A percentile compares a stretch with the other conserved stretches of the same genome.
Evolutionary conservation across 1,284 basidiomycete species (phyloP).

Genomic region (Melampsora larici-populina): DNA sequence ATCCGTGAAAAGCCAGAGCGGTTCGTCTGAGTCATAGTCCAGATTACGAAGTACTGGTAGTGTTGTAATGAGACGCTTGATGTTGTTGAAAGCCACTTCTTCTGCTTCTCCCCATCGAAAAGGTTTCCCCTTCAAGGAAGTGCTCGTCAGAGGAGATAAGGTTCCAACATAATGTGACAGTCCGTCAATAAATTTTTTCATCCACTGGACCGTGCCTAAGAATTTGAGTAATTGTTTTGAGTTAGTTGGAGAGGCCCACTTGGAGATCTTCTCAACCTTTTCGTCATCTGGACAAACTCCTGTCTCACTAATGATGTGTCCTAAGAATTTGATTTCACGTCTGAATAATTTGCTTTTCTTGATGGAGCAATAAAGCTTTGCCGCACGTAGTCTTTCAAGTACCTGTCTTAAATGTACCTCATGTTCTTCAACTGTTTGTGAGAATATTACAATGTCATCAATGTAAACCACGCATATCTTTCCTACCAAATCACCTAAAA

Average conservation of each 20-base stretch:
- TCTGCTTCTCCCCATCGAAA: not conserved
- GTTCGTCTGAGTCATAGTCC: too few species aligned
- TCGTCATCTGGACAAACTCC: too few species aligned
- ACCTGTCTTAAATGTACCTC: not conserved
- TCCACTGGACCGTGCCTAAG: not conserved
- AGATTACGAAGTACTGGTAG: too few species aligned
- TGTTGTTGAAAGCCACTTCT: constrained; percentile 34
- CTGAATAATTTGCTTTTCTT: too few species aligned
- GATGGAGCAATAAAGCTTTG: too few species aligned
- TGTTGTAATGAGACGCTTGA: constrained; percentile 52
- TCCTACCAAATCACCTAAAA: too few species aligned
- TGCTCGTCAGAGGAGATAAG: not conserved
- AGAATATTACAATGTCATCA: not conserved
- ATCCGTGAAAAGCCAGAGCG: too few species aligned
- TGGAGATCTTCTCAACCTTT: not conserved
- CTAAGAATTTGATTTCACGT: too few species aligned
- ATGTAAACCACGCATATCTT: too few species aligned
- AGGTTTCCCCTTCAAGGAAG: not conserved
- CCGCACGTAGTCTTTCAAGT: not conserved
- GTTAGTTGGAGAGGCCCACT: not conserved
- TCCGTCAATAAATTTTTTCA: too few species aligned
- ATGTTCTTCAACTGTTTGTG: not conserved
- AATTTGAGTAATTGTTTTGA: not conserved
- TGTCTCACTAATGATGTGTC: too few species aligned
- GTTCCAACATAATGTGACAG: constrained; percentile 1